phyloP scores from a whole-genome alignment of 1,284 basidiomycete genomes.

The Rhizoctonia solani region DNA sequence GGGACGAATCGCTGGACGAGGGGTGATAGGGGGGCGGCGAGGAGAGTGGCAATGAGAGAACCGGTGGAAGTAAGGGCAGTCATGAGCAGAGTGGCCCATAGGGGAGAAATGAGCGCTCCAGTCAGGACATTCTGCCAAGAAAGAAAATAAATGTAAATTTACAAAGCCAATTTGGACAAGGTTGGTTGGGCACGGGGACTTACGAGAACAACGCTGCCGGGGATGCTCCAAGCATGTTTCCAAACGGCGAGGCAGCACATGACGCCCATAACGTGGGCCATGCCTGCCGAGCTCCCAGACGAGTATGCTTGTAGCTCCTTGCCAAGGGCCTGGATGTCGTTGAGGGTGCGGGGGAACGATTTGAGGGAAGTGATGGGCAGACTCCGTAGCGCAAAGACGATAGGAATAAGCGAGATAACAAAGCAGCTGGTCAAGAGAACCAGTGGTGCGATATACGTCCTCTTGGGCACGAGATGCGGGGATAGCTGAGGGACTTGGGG shows the following conservation, averaged over 20 bases:
- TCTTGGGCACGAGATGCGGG: background rate
- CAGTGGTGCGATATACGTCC: constrained; percentile 33
- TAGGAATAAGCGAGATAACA: constrained; percentile 40
- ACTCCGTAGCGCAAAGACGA: constrained; percentile 56
- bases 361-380: constrained; percentile 65
- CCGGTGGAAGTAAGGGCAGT: constrained; percentile 83
- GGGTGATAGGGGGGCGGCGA: constrained; percentile 82
- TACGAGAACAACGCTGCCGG: constrained; percentile 87
- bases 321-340: constrained; percentile 73
- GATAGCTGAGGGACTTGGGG: constrained; percentile 6
- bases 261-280: constrained; percentile 76
- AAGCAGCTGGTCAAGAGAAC: constrained; percentile 35
- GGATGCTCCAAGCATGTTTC: constrained; percentile 95
- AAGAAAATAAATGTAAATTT: constrained; percentile 39
- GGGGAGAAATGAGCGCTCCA: constrained; percentile 80
- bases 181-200: too few species aligned
- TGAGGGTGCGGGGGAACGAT: constrained; percentile 71
- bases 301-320: constrained; percentile 70
- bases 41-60: constrained; percentile 76
- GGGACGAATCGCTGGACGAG: constrained; percentile 80
- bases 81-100: constrained; percentile 75
- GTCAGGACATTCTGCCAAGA: constrained; percentile 78
- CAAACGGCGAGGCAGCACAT: constrained; percentile 83
- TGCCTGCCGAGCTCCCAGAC: constrained; percentile 58
- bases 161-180: too few species aligned